Percentiles rank a stretch among this genome's conserved stretches.
phyloP scores from a whole-genome alignment of 2,329 filamentous ascomycete species.

The Pestalotiopsis sp. region DNA sequence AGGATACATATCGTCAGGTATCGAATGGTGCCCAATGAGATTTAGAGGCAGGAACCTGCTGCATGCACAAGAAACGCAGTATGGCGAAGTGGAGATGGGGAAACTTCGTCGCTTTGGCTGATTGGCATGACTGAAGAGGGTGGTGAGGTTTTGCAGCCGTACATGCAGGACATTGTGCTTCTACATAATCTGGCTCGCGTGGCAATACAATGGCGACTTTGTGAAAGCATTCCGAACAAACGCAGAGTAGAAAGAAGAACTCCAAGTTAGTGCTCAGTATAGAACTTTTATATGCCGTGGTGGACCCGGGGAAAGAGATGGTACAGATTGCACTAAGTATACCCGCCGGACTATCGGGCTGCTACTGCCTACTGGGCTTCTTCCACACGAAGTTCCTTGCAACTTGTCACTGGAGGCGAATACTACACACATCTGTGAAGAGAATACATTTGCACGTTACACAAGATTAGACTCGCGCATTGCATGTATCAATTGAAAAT shows the following conservation, averaged over 20 bases:
- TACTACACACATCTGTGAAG: neutral
- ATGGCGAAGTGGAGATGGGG: conserved; percentile 31
- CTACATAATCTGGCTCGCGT: neutral
- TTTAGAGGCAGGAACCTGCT: conserved; percentile 17
- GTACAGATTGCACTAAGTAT: too few relatives aligned
- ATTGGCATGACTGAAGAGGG: conserved; percentile 13
- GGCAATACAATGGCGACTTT: neutral
- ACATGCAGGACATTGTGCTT: neutral
- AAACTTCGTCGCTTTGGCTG: conserved; percentile 24
- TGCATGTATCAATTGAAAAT: neutral
- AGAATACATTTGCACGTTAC: neutral
- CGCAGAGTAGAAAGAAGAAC: neutral
- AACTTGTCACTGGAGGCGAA: too few relatives aligned
- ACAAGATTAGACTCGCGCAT: neutral
- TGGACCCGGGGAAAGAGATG: too few relatives aligned
- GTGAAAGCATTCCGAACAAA: neutral
- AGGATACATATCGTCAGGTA: conserved; percentile 29
- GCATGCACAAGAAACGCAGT: conserved; percentile 29
- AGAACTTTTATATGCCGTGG: too few relatives aligned
- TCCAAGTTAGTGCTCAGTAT: too few relatives aligned
- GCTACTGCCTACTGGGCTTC: too few relatives aligned
- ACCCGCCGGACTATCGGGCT: too few relatives aligned
- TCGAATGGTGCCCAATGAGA: conserved; percentile 39
- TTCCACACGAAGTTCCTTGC: neutral
- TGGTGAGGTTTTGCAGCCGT: conserved; percentile 10